Evolutionary conservation across 495 filamentous ascomycete genomes (phyloP).

Genomic region (Chaetomium tenue): DNA sequence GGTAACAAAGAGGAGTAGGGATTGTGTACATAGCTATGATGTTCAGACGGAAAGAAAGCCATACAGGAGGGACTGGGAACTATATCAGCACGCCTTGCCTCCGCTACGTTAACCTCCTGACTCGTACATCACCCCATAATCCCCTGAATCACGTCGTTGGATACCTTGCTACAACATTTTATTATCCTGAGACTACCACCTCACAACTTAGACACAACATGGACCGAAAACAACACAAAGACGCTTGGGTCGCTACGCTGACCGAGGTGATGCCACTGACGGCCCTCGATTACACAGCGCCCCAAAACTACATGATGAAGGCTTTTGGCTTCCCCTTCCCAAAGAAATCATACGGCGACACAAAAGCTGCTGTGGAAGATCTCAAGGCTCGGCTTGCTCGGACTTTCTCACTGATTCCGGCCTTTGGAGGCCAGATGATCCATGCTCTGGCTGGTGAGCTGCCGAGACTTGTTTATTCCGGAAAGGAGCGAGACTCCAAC

Average conservation of each 20-base stretch:
- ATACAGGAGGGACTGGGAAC: too few relatives aligned
- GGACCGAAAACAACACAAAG: neutral
- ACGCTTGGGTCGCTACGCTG: neutral
- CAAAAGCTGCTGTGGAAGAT: neutral
- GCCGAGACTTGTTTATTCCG: neutral
- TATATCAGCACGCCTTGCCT: too few relatives aligned
- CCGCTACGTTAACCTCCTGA: too few relatives aligned
- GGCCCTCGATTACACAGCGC: conserved; percentile 5
- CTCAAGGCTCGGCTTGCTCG: neutral
- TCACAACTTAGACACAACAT: too few relatives aligned
- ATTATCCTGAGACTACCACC: too few relatives aligned
- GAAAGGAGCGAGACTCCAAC: neutral
- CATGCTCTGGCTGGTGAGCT: neutral
- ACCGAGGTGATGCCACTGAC: neutral
- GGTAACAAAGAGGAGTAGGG: too few relatives aligned
- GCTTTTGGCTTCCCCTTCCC: neutral
- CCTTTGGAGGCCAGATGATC: neutral
- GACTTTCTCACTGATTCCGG: neutral
- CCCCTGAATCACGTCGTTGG: too few relatives aligned
- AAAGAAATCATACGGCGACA: neutral
- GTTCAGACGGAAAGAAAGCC: too few relatives aligned
- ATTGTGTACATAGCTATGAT: too few relatives aligned
- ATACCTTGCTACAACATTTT: too few relatives aligned
- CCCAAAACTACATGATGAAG: conserved; percentile 5
- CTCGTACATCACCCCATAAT: too few relatives aligned